Base-by-base conservation (phyloP, 2,329 filamentous ascomycete species). In the Colletotrichum sp. region DNA sequence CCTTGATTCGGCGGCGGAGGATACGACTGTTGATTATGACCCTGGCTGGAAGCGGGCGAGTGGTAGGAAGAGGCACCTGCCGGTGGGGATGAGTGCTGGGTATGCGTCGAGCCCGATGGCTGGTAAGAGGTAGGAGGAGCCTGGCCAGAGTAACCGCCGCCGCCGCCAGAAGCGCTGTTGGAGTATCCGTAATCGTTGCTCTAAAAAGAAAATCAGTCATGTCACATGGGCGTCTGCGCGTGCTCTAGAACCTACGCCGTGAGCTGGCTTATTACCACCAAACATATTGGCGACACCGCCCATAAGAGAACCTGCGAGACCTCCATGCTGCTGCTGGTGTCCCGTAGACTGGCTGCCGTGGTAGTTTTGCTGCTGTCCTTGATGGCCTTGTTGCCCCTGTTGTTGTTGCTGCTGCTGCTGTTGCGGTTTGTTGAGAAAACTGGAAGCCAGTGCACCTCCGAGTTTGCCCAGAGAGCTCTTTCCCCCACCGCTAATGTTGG, bases 121-220 rank as follows among this genome's bases (percentile, higher is more conserved):
- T 92, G 89, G 81, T 93, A 93, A 8, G 90, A 89, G 16, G 88
- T 83, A n/a, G 91, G 90, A 15, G 93, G 93, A 52, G 92, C 91
- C 72, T 90, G 87, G 71, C 92, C 93, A 76, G 86, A 89, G 82
- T 94, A 95, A 60, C 90, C 89, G 76, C 88, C 82, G 58, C 89
- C 28, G 13, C 89, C 32, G 16, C 56, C 56, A 74, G 74, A 74
- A 15, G 74, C 58, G 52, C 73, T 76, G 79, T 90, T 90, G 27
- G 91, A 91, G 82, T 94, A 94, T 36, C 92, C 93, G 81, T 90
- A 95, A 80, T 89, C 90, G 77, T 91, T 88, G 75, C 86, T 85
- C 86, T 90, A 77, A n/a, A 27, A 28, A 32, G 12, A 16, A 27
- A 77, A 70, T 84, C 80, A 78, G 77, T 39, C 36, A 18, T 34